Percentiles rank a stretch among this genome's conserved stretches.
Conservation (phyloP, 192 early-diverging fungal genomes). For the Linnemannia elongata region DNA sequence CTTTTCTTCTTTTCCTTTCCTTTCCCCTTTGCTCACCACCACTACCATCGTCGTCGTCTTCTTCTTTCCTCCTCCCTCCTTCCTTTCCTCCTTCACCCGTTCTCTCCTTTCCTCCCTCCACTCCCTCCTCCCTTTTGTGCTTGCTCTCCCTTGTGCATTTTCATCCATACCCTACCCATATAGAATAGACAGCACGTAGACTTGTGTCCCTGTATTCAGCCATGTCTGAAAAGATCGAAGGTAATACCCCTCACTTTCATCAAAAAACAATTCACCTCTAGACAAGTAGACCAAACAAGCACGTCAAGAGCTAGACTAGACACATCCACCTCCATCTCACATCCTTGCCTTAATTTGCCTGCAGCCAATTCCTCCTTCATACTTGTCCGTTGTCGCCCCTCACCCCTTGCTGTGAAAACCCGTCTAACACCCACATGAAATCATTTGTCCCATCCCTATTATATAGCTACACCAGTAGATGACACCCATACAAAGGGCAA, state of each 20-base stretch:
- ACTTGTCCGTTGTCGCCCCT: not conserved
- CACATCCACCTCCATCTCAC: not conserved
- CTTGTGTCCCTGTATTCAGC: not conserved
- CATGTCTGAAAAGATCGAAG: conserved; percentile 54
- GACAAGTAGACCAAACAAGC: not conserved
- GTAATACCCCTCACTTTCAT: not conserved
- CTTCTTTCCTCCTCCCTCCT: not conserved
- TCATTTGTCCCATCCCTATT: not conserved
- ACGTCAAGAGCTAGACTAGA: too few species aligned
- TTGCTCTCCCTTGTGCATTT: not conserved
- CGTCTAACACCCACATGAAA: not conserved
- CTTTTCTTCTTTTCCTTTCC: not conserved
- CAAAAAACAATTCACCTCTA: not conserved
- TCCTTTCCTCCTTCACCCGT: not conserved
- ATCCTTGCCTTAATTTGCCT: not conserved
- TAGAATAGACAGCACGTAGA: conserved; percentile 2
- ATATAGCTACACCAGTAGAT: conserved; percentile 6
- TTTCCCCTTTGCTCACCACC: not conserved
- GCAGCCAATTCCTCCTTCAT: not conserved
- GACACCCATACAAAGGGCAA: conserved; percentile 37
- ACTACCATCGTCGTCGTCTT: not conserved
- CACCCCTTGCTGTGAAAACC: not conserved
- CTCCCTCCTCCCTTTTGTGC: not conserved
- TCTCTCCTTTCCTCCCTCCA: not conserved
- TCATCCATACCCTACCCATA: not conserved